phyloP scores from a whole-genome alignment of 257 asterid genomes.

The Coffea canephora region DNA sequence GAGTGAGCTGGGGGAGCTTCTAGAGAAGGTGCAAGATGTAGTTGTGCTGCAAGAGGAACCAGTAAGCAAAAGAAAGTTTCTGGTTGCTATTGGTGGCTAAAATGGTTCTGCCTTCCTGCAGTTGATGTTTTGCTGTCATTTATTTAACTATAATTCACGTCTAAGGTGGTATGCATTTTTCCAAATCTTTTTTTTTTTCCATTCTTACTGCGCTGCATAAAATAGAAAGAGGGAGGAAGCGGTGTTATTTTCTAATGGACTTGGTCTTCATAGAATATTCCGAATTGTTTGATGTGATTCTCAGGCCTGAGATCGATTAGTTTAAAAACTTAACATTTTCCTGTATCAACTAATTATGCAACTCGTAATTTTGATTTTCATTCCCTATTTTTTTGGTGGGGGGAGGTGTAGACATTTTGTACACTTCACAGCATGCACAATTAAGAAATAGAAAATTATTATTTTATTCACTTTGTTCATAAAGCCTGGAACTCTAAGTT shows the following conservation, averaged over 20 bases:
- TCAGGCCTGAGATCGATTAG: not conserved
- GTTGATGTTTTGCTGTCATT: constrained; percentile 17
- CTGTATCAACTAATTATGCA: not conserved
- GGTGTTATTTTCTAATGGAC: not conserved
- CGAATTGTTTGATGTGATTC: not conserved
- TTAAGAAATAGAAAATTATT: not conserved
- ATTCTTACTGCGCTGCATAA: constrained; percentile 5
- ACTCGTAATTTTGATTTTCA: not conserved
- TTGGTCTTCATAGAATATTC: not conserved
- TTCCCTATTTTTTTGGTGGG: not conserved
- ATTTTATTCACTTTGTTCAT: not conserved
- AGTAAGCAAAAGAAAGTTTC: constrained; percentile 49
- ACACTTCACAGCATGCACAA: not conserved
- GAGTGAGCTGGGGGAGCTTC: constrained; percentile 62
- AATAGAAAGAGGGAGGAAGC: not conserved
- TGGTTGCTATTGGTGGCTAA: constrained; percentile 64
- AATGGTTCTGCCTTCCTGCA: not conserved
- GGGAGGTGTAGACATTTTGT: not conserved
- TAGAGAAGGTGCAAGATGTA: constrained; percentile 71
- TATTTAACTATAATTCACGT: constrained; percentile 7
- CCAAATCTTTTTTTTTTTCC: constrained; percentile 7
- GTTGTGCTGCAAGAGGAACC: constrained; percentile 77
- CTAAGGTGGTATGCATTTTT: constrained; percentile 42
- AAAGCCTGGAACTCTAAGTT: not conserved
- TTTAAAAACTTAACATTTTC: not conserved